phyloP scores from a whole-genome alignment of 1,139 yeast genomes.

The Zygoascus meyerae region DNA sequence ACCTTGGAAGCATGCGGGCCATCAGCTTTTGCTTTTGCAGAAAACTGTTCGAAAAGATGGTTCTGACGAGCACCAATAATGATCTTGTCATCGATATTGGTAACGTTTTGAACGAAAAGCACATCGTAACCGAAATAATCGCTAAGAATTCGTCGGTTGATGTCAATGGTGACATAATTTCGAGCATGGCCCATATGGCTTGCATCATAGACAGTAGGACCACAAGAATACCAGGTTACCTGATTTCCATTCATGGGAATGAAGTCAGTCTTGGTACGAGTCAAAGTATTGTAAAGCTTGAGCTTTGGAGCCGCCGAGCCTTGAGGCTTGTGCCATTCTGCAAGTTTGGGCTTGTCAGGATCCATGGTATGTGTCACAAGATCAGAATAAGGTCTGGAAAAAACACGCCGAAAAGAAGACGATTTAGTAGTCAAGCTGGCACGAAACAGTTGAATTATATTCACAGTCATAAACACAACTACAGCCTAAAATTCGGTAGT shows the following conservation, averaged over 20 bases:
- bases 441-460: no score
- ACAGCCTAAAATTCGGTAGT: no score
- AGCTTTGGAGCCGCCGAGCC: slow-evolving; percentile 24
- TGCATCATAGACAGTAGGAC: slow-evolving; percentile 97
- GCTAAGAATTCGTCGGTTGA: slow-evolving; percentile 78
- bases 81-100: slow-evolving; percentile 96
- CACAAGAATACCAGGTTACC: slow-evolving; percentile 95
- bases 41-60: slow-evolving; percentile 62
- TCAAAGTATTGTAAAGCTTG: slow-evolving; percentile 71
- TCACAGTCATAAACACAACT: no score
- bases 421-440: no score
- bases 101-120: slow-evolving; percentile 87
- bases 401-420: no score
- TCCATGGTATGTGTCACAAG: not conserved
- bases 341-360: slow-evolving; percentile 11
- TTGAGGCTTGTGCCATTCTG: slow-evolving; percentile 23
- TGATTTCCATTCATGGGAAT: slow-evolving; percentile 54
- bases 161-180: slow-evolving; percentile 91
- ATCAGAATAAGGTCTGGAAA: no score
- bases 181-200: slow-evolving; percentile 99
- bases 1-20: slow-evolving; percentile 33
- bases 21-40: slow-evolving; percentile 27
- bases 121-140: slow-evolving; percentile 89
- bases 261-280: slow-evolving; percentile 73
- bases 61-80: slow-evolving; percentile 91